A percentile compares a stretch with the other conserved stretches of the same genome.
phyloP scores from a whole-genome alignment of 2,329 filamentous ascomycete species.

The Triangularia verruculosa region DNA sequence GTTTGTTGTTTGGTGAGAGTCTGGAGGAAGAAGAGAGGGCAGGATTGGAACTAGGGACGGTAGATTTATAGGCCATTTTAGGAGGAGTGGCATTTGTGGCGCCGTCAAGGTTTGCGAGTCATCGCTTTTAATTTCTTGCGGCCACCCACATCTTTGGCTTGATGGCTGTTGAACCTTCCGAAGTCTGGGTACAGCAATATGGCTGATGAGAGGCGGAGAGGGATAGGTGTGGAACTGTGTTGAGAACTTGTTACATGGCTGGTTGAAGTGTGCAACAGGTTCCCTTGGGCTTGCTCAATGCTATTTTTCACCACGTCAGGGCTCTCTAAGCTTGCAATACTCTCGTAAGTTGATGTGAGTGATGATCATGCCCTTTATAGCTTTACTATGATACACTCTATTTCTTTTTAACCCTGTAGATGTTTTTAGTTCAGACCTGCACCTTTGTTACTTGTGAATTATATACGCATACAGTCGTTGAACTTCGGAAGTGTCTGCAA shows the following conservation, averaged over 20 bases:
- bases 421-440: too few species aligned
- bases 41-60: background rate
- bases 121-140: background rate
- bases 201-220: background rate
- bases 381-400: too few species aligned
- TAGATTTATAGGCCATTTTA: background rate
- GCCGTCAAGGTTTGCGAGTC: background rate
- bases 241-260: background rate
- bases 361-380: too few species aligned
- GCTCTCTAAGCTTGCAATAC: too few species aligned
- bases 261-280: background rate
- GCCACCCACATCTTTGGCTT: background rate
- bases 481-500: background rate
- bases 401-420: too few species aligned
- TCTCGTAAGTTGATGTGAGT: too few species aligned
- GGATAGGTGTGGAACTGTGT: too few species aligned
- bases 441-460: too few species aligned
- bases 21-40: background rate
- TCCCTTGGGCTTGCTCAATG: too few species aligned
- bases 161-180: background rate
- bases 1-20: background rate
- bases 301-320: too few species aligned
- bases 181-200: background rate
- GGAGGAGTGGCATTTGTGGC: background rate
- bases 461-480: too few species aligned